Base-by-base conservation (phyloP, 2,329 filamentous ascomycete species). In the Ramularia collo-cygni region DNA sequence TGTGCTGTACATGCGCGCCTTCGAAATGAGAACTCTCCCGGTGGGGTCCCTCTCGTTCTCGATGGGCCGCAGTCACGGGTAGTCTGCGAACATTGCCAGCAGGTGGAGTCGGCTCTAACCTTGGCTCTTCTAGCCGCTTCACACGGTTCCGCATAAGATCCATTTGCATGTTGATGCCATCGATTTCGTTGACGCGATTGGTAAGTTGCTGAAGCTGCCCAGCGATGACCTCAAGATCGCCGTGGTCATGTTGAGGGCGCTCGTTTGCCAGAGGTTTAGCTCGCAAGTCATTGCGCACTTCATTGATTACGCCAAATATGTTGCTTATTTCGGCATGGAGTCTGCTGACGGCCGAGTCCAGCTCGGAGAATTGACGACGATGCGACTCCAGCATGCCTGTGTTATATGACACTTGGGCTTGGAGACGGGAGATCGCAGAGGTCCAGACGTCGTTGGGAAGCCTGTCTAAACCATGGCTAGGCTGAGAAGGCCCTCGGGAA, bases 101-200 rank as follows among this genome's bases (percentile, higher is more conserved):
- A n/a, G 17, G n/a, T n/a, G 44, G 27, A 13, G 45, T 26, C 5
- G 43, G 6, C 16, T 43, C 38, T 10, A 50, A 39, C 12, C 32
- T 46, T 13, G 44, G 44, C 4, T 55, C 50, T 30, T 62, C 60
- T 29, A 60, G 44, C 12, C 58, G 52, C 44, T 54, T 66, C 15
- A 72, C 56, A 32, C 65, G 66, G 39, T 67, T 66, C 53, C 68
- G 70, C 54, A 73, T 57, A 9, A 72, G 63, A 35, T 71, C 67
- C 8, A 72, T 53, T 35, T 67, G 65, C 48, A 72, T 59, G 46
- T 64, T 69, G 32, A 73, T 44, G 4, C 57, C 62, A 37, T 72
- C 69, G 8, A 72, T 56, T 43, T 72, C 69, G 21, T 63, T 66
- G 7, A 63, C 62, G 50, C 68, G 68, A 33, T 59, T 60, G 6